Evolutionary conservation across 2,329 filamentous ascomycete species (phyloP), one percentile per base, ranked within the genome.

Genomic region (Pyrenochaeta sp.): DNA sequence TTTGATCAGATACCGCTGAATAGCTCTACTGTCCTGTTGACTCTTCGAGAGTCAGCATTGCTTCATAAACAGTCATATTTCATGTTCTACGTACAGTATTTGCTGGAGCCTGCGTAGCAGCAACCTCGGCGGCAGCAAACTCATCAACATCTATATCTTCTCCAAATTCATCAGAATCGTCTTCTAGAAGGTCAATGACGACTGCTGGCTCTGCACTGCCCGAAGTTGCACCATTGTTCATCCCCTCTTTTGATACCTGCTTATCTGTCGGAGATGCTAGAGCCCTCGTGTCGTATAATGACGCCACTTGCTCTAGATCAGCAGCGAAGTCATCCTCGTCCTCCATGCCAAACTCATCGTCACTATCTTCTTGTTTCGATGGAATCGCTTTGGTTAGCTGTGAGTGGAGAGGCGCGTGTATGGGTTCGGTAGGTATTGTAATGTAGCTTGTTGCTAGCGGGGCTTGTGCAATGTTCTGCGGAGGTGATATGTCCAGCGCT

Each of bases 1-100:
- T 61, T 88, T 89, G 66, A 97, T 85, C 59, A 93, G 81, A 78
- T 96, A 97, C 63, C 94, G 89, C 77, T 96, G 92, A 69, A 96
- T 96, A 42, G 88, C 86, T 79, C 87, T 88, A 64, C 83, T 79
- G 74, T 88, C 90, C 72, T 73, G 81, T 84, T 77, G 83, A 86
- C 89, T 90, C 85, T 81, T 80, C 75, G 78, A 77, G 72, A 79
- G 81, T 93, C 88, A 92, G 90, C 79, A 82, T 56, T 68, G 53
- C 49, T 59, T 55, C 42, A 60, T 58, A 61, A 58, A 59, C 51
- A 58, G 50, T 39, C 41, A 52, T 55, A 33, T 14, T 20, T 41
- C 51, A 49, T 58, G 64, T 66, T 62, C 75, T 80, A 87, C 85
- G 75, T 87, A 88, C 85, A 67, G 58, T 70, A 49, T 56, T 67